Evolutionary conservation across 2,329 filamentous ascomycete genomes (phyloP).

Genomic region (Didymella lethalis): DNA sequence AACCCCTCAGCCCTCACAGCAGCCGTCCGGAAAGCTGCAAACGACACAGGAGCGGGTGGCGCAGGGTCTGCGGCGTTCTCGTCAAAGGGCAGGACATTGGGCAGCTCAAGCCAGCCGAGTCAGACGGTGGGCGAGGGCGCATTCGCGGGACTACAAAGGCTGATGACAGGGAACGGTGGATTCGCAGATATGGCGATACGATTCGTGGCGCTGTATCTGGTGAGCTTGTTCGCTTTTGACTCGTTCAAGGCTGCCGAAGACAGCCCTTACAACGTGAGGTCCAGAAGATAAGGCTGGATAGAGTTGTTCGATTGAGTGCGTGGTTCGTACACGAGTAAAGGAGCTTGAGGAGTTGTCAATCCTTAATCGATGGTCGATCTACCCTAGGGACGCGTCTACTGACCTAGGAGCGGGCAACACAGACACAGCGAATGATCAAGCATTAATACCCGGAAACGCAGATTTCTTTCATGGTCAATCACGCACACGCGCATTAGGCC

Average conservation of each 20-base stretch:
- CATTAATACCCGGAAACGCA: too few species aligned
- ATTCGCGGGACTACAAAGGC: conserved; percentile 36
- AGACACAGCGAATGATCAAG: too few species aligned
- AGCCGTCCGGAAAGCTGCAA: conserved; percentile 56
- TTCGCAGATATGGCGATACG: conserved; percentile 52
- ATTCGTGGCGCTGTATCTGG: conserved; percentile 57
- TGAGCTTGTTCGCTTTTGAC: conserved; percentile 57
- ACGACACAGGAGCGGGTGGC: conserved; percentile 49
- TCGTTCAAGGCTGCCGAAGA: conserved; percentile 53
- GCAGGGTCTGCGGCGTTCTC: conserved; percentile 48
- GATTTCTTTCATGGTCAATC: too few species aligned
- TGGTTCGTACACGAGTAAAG: not conserved
- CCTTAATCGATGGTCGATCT: too few species aligned
- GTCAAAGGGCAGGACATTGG: conserved; percentile 55
- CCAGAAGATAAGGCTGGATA: not conserved
- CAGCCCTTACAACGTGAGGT: conserved; percentile 54
- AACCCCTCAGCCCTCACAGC: conserved; percentile 58
- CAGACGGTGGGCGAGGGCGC: conserved; percentile 34
- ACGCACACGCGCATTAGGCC: too few species aligned
- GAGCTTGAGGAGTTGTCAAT: not conserved
- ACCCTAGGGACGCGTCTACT: too few species aligned
- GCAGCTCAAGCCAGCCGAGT: conserved; percentile 40
- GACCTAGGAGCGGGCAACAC: too few species aligned
- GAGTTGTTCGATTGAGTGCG: too few species aligned
- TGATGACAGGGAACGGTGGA: conserved; percentile 46